Conservation (phyloP, 2,329 filamentous ascomycete genomes). For the Fragosphaeria purpurea region DNA sequence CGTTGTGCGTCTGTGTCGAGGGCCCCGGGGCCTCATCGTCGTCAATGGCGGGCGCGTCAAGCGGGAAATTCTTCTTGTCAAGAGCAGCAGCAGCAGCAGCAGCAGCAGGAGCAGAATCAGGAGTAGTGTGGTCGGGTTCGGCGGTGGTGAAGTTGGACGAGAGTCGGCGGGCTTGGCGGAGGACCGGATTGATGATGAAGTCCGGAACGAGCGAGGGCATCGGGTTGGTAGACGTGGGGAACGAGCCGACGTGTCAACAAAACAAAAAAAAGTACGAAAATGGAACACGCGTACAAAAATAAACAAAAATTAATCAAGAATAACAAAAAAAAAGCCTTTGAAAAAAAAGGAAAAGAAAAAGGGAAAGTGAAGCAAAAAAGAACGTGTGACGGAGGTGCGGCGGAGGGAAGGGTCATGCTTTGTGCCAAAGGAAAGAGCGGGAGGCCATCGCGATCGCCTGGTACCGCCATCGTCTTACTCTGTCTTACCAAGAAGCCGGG, state of each 20-base stretch:
- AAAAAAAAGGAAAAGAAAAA: background rate
- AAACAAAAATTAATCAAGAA: background rate
- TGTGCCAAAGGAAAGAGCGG: too few relatives aligned
- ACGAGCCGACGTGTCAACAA: background rate
- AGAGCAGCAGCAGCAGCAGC: constrained; percentile 22
- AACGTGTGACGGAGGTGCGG: too few relatives aligned
- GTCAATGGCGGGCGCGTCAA: constrained; percentile 14
- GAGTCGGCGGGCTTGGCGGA: constrained; percentile 56
- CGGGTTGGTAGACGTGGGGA: constrained; percentile 1
- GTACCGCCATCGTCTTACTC: too few relatives aligned
- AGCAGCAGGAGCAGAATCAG: too few relatives aligned
- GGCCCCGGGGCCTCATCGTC: constrained; percentile 12
- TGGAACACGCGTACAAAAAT: background rate
- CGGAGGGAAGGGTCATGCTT: too few relatives aligned
- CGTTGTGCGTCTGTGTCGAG: constrained; percentile 9
- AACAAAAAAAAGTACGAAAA: background rate
- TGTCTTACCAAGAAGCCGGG: too few relatives aligned
- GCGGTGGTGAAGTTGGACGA: constrained; percentile 30
- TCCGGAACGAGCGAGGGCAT: constrained; percentile 57
- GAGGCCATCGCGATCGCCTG: too few relatives aligned
- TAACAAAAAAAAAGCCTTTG: too few relatives aligned
- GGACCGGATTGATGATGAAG: constrained; percentile 55
- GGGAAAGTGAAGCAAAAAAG: background rate
- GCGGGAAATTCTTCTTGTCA: constrained; percentile 19
- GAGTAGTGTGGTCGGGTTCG: constrained; percentile 20